A percentile compares a stretch with the other conserved stretches of the same genome.
Conservation (phyloP, 2,329 filamentous ascomycete species). For the Aspergillus neoniger region DNA sequence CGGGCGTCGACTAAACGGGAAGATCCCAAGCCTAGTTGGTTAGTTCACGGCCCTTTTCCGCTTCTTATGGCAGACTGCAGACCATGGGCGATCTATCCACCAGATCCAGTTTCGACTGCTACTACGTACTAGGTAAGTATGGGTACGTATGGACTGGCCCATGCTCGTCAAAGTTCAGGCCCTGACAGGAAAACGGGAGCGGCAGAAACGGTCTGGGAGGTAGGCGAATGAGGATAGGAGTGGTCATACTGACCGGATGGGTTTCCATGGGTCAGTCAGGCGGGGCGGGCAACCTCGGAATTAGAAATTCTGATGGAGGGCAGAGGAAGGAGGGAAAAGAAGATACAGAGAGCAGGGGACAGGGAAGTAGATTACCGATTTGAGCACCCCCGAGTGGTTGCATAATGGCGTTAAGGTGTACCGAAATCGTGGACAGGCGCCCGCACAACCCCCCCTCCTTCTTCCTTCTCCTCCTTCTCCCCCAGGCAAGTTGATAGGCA, state of each 20-base stretch:
- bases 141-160: slow-evolving; percentile 18
- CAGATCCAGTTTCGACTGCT: slow-evolving; percentile 12
- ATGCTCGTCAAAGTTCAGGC: slow-evolving; percentile 27
- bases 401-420: slow-evolving; percentile 10
- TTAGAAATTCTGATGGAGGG: slow-evolving; percentile 9
- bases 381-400: background rate
- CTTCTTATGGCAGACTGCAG: slow-evolving; percentile 1
- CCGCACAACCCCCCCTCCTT: background rate
- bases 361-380: background rate
- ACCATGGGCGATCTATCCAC: slow-evolving; percentile 18
- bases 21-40: background rate
- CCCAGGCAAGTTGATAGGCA: background rate
- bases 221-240: slow-evolving; percentile 15
- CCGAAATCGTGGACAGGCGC: slow-evolving; percentile 14
- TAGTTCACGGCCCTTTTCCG: slow-evolving; percentile 3
- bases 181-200: slow-evolving; percentile 30
- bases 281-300: slow-evolving; percentile 9
- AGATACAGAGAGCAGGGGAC: background rate
- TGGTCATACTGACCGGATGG: slow-evolving; percentile 5
- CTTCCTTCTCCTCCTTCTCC: too few relatives aligned
- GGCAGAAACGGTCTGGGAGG: slow-evolving; percentile 26
- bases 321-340: too few relatives aligned
- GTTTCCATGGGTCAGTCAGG: slow-evolving; percentile 5
- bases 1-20: slow-evolving; percentile 1
- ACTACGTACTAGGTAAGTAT: background rate